Evolutionary conservation across 106 monocot genomes (phyloP).

Genomic region (Gastrodia elata): DNA sequence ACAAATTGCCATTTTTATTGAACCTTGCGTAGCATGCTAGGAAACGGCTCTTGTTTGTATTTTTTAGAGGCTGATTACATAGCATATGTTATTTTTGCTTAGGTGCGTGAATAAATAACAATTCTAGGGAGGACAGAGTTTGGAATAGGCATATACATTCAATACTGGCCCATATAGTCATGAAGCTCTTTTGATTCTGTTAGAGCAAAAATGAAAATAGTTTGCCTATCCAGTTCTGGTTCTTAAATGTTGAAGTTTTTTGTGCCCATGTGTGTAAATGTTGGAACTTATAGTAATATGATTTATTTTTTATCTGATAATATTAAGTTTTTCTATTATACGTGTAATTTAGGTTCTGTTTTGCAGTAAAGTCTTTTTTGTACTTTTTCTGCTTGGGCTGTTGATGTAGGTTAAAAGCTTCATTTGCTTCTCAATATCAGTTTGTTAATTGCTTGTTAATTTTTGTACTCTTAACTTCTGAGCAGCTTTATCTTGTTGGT

Average conservation of each 20-base stretch:
- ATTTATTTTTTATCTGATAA: too few species aligned
- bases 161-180: too few species aligned
- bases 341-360: background rate
- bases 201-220: background rate
- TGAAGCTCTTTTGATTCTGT: background rate
- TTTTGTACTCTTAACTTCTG: conserved; percentile 28
- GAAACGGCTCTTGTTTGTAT: too few species aligned
- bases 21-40: too few species aligned
- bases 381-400: background rate
- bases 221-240: background rate
- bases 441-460: background rate
- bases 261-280: background rate
- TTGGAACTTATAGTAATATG: background rate
- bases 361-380: background rate
- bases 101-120: too few species aligned
- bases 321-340: background rate
- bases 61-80: too few species aligned
- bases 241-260: background rate
- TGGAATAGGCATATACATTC: too few species aligned
- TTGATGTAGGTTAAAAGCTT: background rate
- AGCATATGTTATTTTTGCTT: too few species aligned
- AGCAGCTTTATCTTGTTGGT: conserved; percentile 85
- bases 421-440: background rate
- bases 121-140: too few species aligned
- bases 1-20: too few species aligned